Base-by-base conservation (phyloP, 2,329 filamentous ascomycete genomes). In the Neofusicoccum umdonicola region DNA sequence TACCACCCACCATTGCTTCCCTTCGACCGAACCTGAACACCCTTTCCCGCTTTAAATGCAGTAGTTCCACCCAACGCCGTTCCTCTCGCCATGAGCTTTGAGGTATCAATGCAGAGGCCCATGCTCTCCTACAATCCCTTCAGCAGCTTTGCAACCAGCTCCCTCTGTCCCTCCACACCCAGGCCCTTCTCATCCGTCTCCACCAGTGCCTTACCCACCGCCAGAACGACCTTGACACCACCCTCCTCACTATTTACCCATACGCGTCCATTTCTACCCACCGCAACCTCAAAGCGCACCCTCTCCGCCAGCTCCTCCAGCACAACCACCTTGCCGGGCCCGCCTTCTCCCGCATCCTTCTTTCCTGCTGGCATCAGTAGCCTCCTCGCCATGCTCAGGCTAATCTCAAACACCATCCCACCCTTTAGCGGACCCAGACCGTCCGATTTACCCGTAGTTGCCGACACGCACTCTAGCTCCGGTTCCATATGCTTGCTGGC, bases 221-320 rank as follows among this genome's bases (percentile, higher is more conserved):
- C 85, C 67, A 97, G 81, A 7, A 93, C 89, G 37, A 87, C 88
- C 78, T 85, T 90, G 42, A 89, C 80, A 13, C 90, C 54, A 34
- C 90, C 90, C 65, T 78, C 77, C 4, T 78, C 77, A 69, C 90
- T 93, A 73, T 94, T 89, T 13, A 98, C 90, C 93, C 95, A 98
- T 22, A 98, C 86, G 76, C 87, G 89, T 45, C 95, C 95, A 77
- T 99, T 99, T 72, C 92, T 87, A 17, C 95, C 95, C 8, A 97
- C 91, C 0, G 94, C 94, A 66, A 96, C 91, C 82, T 99, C 95
- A 76, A 98, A 99, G 19, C 90, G 88, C 13, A 97, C 78, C 62
- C 92, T 94, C 65, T 88, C 88, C 3, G 89, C 93, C 13, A 98
- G 80, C 73, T 92, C 90, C 68, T 96, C 91, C 64, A 98, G 78